Evolutionary conservation across 225 moss, liverwort and hornwort genomes (phyloP).

Genomic region (Bryoerythrophyllum caledonicum): DNA sequence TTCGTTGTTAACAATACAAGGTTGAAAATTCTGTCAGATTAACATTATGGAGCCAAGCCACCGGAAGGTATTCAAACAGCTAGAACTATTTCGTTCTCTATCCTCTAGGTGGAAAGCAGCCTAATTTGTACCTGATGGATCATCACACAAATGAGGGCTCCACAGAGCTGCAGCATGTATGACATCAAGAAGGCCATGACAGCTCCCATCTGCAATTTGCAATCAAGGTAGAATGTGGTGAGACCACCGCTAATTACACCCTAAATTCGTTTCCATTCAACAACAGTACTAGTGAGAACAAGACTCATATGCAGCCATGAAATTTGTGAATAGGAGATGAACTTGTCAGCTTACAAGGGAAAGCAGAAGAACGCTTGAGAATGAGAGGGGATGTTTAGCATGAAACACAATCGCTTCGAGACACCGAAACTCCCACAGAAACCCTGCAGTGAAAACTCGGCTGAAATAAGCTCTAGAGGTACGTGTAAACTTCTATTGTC

Average conservation of each 20-base stretch:
- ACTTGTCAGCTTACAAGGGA: slow-evolving; percentile 42
- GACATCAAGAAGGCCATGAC: slow-evolving; percentile 59
- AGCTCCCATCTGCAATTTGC: slow-evolving; percentile 42
- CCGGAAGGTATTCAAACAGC: background rate
- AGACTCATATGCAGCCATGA: background rate
- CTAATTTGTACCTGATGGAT: slow-evolving; percentile 53
- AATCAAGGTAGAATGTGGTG: background rate
- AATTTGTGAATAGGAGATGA: background rate
- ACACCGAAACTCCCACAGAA: slow-evolving; percentile 48
- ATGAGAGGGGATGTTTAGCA: slow-evolving; percentile 52
- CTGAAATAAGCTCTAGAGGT: background rate
- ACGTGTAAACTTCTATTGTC: background rate
- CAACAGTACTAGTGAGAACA: background rate
- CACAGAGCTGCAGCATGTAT: slow-evolving; percentile 61
- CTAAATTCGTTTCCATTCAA: background rate
- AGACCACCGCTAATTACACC: background rate
- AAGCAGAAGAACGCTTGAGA: slow-evolving; percentile 46
- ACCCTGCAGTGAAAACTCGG: slow-evolving; percentile 35
- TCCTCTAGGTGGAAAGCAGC: background rate
- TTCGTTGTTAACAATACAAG: background rate
- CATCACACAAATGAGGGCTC: slow-evolving; percentile 69
- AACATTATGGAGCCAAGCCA: background rate
- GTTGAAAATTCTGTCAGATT: background rate
- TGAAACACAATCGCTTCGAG: slow-evolving; percentile 44
- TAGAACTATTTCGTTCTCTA: background rate